Base-by-base conservation (phyloP, 306 rosid genomes). In the Dalbergia oliveri region DNA sequence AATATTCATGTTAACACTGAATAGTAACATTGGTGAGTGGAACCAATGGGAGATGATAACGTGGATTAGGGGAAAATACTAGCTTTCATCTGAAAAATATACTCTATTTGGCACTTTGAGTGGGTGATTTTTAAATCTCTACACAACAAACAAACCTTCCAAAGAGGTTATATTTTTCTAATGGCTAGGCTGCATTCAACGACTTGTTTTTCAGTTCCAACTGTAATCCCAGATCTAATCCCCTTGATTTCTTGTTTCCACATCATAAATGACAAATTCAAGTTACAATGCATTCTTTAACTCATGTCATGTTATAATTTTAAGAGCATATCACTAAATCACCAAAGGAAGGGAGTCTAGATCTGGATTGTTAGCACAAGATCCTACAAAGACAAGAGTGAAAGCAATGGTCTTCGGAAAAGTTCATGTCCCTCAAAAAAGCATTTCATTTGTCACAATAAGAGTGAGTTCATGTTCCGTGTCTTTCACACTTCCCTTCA, bases 11-110 rank as follows among this genome's bases (percentile, higher is more conserved):
- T 6, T 47, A 65, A 62, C 71, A 45, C 18, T 81, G 13, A 14
- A 74, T 21, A 73, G 53, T 68, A 81, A 41, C 45, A 73, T 11
- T 34, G 60, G 11, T 78, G 49, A 78, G 9, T 12, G 54, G 26
- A 44, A 62, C 49, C 56, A 73, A 66, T 66, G 39, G 10, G 76
- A 71, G 34, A 66, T 59, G 35, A 72, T 53, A 66, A 72, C 43
- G 33, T 37, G 72, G 66, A 77, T 47, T 44, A 14, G 64, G 14
- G 35, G 34, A 8, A 41, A 72, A 3, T 26, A 71, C 34, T 19
- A 26, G 6, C 16, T 11, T 72, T 64, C 16, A 31, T 47, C 50
- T 21, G 31, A 47, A 66, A 75, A 71, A 75, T 21, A 71, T 53
- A 61, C 62, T 75, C 34, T 35, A 44, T 39, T 62, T 34, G 44